Evolutionary conservation across 1,284 basidiomycete species (phyloP), one percentile per base, ranked within the genome.

Genomic region (Tilletia setariae): DNA sequence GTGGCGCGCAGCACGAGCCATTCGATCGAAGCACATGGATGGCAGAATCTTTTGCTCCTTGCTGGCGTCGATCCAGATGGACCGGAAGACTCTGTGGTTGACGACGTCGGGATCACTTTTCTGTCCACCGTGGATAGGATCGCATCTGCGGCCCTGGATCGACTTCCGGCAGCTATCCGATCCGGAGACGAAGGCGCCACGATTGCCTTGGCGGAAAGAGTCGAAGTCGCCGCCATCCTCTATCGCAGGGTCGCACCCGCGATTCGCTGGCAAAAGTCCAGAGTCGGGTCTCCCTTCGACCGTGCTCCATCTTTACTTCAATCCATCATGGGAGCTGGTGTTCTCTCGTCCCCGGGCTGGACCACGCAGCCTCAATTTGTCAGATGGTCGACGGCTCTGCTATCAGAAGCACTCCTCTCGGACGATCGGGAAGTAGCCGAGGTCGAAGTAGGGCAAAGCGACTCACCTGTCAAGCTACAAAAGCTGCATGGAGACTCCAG

Each of bases 321-420:
- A 40, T 30, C 32, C 0, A 61, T 61, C 19, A 13, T 61, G 16
- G 32, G 16, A 25, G 19, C 56, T 15, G 56, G 32, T 2, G 28
- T 30, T 19, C 6, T 35, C 32, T 2, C 19, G 13, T 25, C 19
- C 1, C 11, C 28, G 9, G 15, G 35, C 25, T 61, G 30, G 32
- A 40, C 28, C 13, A 35, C 56, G 8, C 56, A 61, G 32, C 56
- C 28, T 19, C 15, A 13, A 25, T 61, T 61, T 21, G 28, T 61
- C 15, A 25, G 56, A 32, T 61, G 56, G 56, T 61, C 56, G 19
- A 61, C 28, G 28, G 19, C 56, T 4, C 56, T 61, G 56, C 56
- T 61, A 16, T 40, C 28, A 35, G 56, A 61, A 21, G 28, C 32
- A n/a, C 30, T n/a, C 16, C 28, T 61, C 13, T 25, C 56, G 15